Evolutionary conservation across 768 basidiomycete species (phyloP).

Genomic region (Ephemerocybe angulata): DNA sequence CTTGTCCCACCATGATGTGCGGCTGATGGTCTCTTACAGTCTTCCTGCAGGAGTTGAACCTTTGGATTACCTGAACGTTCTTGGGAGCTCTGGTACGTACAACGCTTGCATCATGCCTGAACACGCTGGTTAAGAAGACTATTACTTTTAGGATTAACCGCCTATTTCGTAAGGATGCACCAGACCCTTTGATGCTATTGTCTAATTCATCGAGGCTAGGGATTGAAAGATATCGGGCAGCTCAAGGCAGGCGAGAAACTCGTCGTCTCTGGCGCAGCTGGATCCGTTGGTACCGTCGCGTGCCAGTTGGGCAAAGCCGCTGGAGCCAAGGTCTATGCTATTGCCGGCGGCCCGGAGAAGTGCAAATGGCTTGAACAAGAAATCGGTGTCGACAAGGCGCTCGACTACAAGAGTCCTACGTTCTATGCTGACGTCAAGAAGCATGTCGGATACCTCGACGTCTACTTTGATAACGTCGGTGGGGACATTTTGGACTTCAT

Average conservation of each 20-base stretch:
- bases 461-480: slow-evolving; percentile 82
- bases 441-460: slow-evolving; percentile 73
- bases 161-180: slow-evolving; percentile 65
- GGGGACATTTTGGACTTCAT: slow-evolving; percentile 80
- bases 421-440: slow-evolving; percentile 74
- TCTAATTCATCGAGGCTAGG: slow-evolving; percentile 40
- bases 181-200: neutral
- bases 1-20: neutral
- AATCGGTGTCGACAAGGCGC: slow-evolving; percentile 73
- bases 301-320: slow-evolving; percentile 80
- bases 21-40: slow-evolving; percentile 26
- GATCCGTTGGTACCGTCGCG: slow-evolving; percentile 78
- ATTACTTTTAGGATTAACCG: slow-evolving; percentile 62
- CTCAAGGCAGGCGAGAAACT: slow-evolving; percentile 83
- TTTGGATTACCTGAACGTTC: slow-evolving; percentile 77
- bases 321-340: slow-evolving; percentile 82
- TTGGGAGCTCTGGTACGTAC: slow-evolving; percentile 70
- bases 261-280: slow-evolving; percentile 87
- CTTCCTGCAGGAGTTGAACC: slow-evolving; percentile 55
- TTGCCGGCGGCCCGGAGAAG: slow-evolving; percentile 83
- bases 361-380: slow-evolving; percentile 83
- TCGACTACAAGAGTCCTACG: slow-evolving; percentile 82
- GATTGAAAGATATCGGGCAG: slow-evolving; percentile 75
- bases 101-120: neutral
- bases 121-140: neutral